Conservation (phyloP, 768 basidiomycete genomes). For the Rhizopogon vinicolor region DNA sequence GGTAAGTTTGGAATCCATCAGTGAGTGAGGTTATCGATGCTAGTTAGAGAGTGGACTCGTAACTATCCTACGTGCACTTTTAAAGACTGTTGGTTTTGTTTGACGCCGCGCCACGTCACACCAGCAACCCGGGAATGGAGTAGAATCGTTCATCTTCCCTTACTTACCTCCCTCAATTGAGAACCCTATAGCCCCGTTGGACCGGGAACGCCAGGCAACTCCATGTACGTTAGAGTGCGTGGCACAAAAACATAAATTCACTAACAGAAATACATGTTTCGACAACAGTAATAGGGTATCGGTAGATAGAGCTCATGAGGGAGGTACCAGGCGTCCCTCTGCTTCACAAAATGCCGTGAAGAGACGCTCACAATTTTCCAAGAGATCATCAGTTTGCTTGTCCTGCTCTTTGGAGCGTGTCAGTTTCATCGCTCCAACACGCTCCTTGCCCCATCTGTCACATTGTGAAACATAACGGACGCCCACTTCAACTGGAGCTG, state of each 20-base stretch:
- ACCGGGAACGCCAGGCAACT: too few relatives aligned
- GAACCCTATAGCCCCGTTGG: too few relatives aligned
- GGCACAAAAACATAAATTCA: too few relatives aligned
- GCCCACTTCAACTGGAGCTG: slow-evolving; percentile 10
- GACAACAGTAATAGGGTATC: too few relatives aligned
- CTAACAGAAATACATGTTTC: too few relatives aligned
- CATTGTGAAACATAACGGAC: slow-evolving; percentile 53
- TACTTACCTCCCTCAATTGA: too few relatives aligned
- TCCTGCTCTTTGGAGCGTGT: slow-evolving; percentile 47
- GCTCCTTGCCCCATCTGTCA: slow-evolving; percentile 49
- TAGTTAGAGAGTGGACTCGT: neutral
- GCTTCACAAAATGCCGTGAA: slow-evolving; percentile 33
- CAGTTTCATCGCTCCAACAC: slow-evolving; percentile 46
- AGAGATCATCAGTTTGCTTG: slow-evolving; percentile 39
- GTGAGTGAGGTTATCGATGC: neutral
- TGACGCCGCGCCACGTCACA: too few relatives aligned
- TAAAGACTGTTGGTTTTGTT: too few relatives aligned
- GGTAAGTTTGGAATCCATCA: slow-evolving; percentile 7
- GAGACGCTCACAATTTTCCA: slow-evolving; percentile 53
- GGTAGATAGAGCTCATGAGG: neutral
- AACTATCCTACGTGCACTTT: too few relatives aligned
- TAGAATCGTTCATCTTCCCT: too few relatives aligned
- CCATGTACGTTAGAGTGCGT: too few relatives aligned
- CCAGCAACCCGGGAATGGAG: too few relatives aligned
- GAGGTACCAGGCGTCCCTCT: slow-evolving; percentile 21